phyloP scores from a whole-genome alignment of 768 basidiomycete species.

The Leccinum pellstonianum region DNA sequence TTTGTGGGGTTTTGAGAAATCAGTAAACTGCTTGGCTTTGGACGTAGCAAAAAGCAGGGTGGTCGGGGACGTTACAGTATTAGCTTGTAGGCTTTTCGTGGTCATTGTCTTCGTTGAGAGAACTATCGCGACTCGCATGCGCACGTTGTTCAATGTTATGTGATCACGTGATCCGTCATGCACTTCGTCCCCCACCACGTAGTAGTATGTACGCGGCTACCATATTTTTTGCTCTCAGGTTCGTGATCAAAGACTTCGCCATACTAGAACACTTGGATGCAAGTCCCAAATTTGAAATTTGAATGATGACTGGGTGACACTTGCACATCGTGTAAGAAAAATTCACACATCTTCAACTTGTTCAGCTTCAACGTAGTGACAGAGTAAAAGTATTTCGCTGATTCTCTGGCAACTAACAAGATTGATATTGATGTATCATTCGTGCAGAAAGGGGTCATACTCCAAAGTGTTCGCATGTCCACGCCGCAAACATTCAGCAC shows the following conservation, averaged over 20 bases:
- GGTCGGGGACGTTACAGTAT: constrained; percentile 20
- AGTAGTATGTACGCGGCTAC: too few species aligned
- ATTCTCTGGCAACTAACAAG: neutral
- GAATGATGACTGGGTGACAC: too few species aligned
- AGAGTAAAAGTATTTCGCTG: neutral
- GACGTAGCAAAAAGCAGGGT: constrained; percentile 26
- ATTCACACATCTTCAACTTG: too few species aligned
- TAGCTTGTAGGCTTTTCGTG: neutral
- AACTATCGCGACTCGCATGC: neutral
- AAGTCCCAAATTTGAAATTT: too few species aligned
- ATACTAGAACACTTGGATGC: too few species aligned
- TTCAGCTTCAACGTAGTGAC: neutral
- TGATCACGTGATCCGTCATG: neutral
- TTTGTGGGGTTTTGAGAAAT: constrained; percentile 36
- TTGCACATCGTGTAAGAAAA: too few species aligned
- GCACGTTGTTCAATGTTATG: neutral
- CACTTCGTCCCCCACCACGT: too few species aligned
- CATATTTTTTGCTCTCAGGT: too few species aligned
- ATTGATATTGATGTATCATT: neutral
- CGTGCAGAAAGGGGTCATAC: neutral
- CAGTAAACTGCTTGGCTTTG: constrained; percentile 17
- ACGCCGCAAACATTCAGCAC: neutral
- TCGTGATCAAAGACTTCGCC: too few species aligned
- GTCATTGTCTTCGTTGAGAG: constrained; percentile 12
- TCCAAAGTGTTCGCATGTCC: neutral